Conservation (phyloP, 1,139 yeast genomes). For the Magnusiomyces suaveolens region DNA sequence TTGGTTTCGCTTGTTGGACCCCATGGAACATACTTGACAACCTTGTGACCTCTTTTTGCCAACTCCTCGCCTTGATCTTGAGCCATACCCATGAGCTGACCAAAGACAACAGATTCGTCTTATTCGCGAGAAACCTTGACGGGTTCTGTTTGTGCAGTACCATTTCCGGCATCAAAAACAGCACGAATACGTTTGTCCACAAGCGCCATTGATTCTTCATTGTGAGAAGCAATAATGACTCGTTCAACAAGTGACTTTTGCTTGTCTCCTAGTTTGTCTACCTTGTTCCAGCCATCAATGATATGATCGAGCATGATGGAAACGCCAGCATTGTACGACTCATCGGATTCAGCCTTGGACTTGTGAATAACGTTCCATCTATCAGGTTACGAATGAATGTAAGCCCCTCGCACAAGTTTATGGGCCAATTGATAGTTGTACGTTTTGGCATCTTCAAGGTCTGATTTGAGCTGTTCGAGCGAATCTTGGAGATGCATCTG, state of each 20-base stretch:
- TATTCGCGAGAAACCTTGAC: constrained; percentile 8
- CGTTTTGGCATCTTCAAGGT: constrained; percentile 53
- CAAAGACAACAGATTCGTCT: constrained; percentile 56
- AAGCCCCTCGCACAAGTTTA: constrained; percentile 96
- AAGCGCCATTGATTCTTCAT: constrained; percentile 62
- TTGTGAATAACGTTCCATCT: constrained; percentile 58
- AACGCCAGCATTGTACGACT: constrained; percentile 64
- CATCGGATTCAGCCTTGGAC: constrained; percentile 70
- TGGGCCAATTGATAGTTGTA: constrained; percentile 66
- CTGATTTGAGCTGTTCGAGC: constrained; percentile 49
- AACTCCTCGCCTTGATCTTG: constrained; percentile 77
- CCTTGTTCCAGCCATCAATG: constrained; percentile 36
- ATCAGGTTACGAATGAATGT: constrained; percentile 78
- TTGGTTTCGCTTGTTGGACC: constrained; percentile 94
- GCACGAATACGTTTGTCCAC: constrained; percentile 49
- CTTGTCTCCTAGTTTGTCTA: constrained; percentile 26
- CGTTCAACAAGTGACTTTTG: constrained; percentile 50
- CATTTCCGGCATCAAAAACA: constrained; percentile 21
- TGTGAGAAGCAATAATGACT: constrained; percentile 88
- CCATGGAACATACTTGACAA: constrained; percentile 95
- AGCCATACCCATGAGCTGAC: constrained; percentile 93
- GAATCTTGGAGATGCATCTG: constrained; percentile 85
- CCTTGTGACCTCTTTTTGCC: constrained; percentile 54
- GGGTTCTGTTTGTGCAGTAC: constrained; percentile 15
- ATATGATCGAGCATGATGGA: constrained; percentile 54